phyloP scores from a whole-genome alignment of 805 yeast species.

The Ogataea thermomethanolica region DNA sequence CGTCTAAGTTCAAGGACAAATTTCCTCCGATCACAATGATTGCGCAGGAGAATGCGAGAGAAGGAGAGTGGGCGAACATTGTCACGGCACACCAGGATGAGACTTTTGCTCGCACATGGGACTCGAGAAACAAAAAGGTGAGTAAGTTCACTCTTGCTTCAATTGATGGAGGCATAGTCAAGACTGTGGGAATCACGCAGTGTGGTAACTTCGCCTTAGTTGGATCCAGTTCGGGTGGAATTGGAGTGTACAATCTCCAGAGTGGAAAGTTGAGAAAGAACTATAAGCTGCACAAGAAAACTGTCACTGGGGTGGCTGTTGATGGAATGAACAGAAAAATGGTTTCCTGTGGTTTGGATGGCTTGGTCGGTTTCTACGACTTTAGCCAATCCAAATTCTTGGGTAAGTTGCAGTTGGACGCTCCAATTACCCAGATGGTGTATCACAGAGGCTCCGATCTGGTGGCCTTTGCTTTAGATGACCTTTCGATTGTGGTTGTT shows the following conservation, averaged over 20 bases:
- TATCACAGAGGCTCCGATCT: conserved; percentile 83
- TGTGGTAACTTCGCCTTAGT: conserved; percentile 95
- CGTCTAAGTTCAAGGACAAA: conserved; percentile 55
- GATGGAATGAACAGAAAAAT: conserved; percentile 89
- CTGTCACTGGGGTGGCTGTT: conserved; percentile 84
- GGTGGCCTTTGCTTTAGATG: conserved; percentile 82
- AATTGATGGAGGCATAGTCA: conserved; percentile 73
- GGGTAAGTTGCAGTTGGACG: conserved; percentile 63
- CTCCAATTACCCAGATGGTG: conserved; percentile 74
- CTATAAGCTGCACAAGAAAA: conserved; percentile 65
- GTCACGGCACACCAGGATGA: conserved; percentile 86
- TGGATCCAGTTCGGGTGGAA: conserved; percentile 83
- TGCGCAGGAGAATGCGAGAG: conserved; percentile 69
- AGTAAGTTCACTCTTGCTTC: conserved; percentile 72
- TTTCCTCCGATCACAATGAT: conserved; percentile 72
- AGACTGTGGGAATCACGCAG: conserved; percentile 73
- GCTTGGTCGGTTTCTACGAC: conserved; percentile 81
- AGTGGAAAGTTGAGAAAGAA: conserved; percentile 79
- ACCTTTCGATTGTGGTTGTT: conserved; percentile 74
- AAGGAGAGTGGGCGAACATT: conserved; percentile 91
- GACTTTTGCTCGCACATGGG: conserved; percentile 87
- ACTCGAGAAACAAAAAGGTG: conserved; percentile 68
- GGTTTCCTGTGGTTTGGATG: conserved; percentile 88
- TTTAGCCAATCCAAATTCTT: conserved; percentile 67
- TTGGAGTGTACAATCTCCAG: conserved; percentile 85